Percentiles rank a stretch among this genome's conserved stretches.
phyloP scores from a whole-genome alignment of 2,329 filamentous ascomycete species.

The Cadophora sp. region DNA sequence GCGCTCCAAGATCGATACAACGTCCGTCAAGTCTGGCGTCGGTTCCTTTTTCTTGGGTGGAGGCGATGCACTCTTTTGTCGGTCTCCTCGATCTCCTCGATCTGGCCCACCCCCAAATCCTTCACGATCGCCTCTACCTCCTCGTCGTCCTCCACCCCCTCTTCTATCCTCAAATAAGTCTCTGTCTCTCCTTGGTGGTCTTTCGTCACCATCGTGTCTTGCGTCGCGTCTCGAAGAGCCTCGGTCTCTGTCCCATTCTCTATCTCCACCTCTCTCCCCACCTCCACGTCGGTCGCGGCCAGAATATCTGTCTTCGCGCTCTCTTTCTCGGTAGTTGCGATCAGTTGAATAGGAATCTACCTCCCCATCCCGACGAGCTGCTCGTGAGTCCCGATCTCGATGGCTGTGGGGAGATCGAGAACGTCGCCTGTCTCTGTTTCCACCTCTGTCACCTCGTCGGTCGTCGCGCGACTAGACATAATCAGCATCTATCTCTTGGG shows the following conservation, averaged over 20 bases:
- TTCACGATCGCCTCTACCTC: slow-evolving; percentile 49
- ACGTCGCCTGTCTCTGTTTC: slow-evolving; percentile 69
- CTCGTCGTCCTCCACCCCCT: slow-evolving; percentile 56
- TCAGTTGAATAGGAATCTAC: slow-evolving; percentile 91
- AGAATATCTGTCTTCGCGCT: slow-evolving; percentile 90
- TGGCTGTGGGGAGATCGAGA: slow-evolving; percentile 83
- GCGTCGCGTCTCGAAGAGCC: slow-evolving; percentile 65
- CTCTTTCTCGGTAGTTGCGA: slow-evolving; percentile 88
- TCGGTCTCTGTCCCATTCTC: slow-evolving; percentile 79
- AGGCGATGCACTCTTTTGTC: slow-evolving; percentile 74
- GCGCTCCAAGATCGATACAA: slow-evolving; percentile 81
- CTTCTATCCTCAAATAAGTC: slow-evolving; percentile 69
- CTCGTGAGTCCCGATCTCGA: slow-evolving; percentile 63
- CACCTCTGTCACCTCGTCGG: slow-evolving; percentile 52
- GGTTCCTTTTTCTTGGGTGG: slow-evolving; percentile 92
- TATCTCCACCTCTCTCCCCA: slow-evolving; percentile 55
- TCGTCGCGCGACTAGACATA: slow-evolving; percentile 45
- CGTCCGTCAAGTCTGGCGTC: slow-evolving; percentile 90
- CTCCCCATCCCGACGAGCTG: slow-evolving; percentile 74
- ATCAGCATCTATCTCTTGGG: slow-evolving; percentile 37
- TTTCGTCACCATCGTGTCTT: slow-evolving; percentile 71
- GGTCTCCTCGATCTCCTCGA: slow-evolving; percentile 52
- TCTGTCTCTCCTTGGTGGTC: slow-evolving; percentile 58
- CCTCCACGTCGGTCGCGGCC: slow-evolving; percentile 66
- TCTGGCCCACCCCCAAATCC: slow-evolving; percentile 48